Percentiles rank a stretch among this genome's conserved stretches.
These are phyloP conservation scores for Fagopyrum homotropicum DNA, from an alignment of 148 eudicot species.

Conservation along the genomic window DNA sequence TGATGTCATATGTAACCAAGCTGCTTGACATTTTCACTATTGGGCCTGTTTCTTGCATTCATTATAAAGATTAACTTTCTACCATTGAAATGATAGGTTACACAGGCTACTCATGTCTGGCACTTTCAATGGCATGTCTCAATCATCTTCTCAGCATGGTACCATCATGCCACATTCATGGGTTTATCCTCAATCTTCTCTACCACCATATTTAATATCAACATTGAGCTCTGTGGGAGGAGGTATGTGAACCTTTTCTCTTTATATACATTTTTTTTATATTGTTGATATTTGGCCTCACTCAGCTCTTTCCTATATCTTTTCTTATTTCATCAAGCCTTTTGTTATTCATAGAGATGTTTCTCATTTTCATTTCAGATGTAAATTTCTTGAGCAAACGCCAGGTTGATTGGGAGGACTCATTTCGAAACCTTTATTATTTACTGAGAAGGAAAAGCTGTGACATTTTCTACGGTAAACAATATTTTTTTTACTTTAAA, in stretches of 20 bases:
- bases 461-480: slow-evolving; percentile 78
- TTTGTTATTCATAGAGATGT: not conserved
- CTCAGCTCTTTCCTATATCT: not conserved
- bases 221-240: slow-evolving; percentile 57
- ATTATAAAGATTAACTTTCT: not conserved
- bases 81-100: slow-evolving; percentile 49
- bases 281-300: not conserved
- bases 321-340: not conserved
- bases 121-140: slow-evolving; percentile 34
- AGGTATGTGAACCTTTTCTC: slow-evolving; percentile 40
- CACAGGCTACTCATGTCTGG: slow-evolving; percentile 61
- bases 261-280: not conserved
- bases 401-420: slow-evolving; percentile 87
- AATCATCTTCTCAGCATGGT: slow-evolving; percentile 24
- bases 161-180: slow-evolving; percentile 46
- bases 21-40: not conserved
- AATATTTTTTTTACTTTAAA: not conserved
- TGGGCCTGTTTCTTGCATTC: slow-evolving; percentile 10
- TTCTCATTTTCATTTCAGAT: slow-evolving; percentile 39
- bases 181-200: slow-evolving; percentile 87
- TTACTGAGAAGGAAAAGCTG: slow-evolving; percentile 70
- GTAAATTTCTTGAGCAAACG: slow-evolving; percentile 70
- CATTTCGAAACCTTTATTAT: slow-evolving; percentile 87
- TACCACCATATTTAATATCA: slow-evolving; percentile 67
- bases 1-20: not conserved